phyloP scores from a whole-genome alignment of 169 alveolate genomes.

The Babesia ovis region DNA sequence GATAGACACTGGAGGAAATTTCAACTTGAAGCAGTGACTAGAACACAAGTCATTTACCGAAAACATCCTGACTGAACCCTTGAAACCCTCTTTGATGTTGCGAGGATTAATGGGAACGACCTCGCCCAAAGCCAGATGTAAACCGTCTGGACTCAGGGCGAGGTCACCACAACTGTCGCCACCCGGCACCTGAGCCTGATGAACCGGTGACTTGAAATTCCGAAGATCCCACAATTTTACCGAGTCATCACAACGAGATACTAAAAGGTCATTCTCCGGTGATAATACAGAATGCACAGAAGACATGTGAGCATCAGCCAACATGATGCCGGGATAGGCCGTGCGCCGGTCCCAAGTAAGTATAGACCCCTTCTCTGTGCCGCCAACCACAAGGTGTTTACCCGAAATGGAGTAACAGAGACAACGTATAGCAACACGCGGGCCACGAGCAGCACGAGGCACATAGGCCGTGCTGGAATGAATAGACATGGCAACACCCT shows the following conservation, averaged over 20 bases:
- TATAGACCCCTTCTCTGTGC: slow-evolving; percentile 45
- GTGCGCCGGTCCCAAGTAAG: slow-evolving; percentile 58
- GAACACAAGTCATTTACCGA: background rate
- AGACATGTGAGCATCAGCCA: slow-evolving; percentile 42
- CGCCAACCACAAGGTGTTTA: slow-evolving; percentile 28
- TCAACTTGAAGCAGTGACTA: slow-evolving; percentile 1
- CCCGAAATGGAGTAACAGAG: slow-evolving; percentile 21
- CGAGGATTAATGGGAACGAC: slow-evolving; percentile 32
- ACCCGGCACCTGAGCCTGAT: slow-evolving; percentile 6
- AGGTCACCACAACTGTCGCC: slow-evolving; percentile 16
- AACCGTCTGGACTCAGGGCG: slow-evolving; percentile 56
- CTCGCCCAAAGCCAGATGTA: slow-evolving; percentile 52
- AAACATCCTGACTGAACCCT: slow-evolving; percentile 17
- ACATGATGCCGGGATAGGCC: slow-evolving; percentile 10
- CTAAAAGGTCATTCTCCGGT: slow-evolving; percentile 29
- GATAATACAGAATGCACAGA: slow-evolving; percentile 24
- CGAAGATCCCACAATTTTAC: slow-evolving; percentile 62
- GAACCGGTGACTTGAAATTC: slow-evolving; percentile 11
- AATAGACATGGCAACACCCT: slow-evolving; percentile 59
- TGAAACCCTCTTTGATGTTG: slow-evolving; percentile 50
- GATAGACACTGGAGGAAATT: slow-evolving; percentile 43
- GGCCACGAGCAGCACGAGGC: slow-evolving; percentile 31
- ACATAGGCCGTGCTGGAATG: slow-evolving; percentile 16
- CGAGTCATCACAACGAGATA: slow-evolving; percentile 24
- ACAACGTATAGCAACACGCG: slow-evolving; percentile 34